These are phyloP conservation scores for Tolypocladium cylindrosporum DNA, from an alignment of 2,329 filamentous ascomycete species.

Conservation along the genomic window DNA sequence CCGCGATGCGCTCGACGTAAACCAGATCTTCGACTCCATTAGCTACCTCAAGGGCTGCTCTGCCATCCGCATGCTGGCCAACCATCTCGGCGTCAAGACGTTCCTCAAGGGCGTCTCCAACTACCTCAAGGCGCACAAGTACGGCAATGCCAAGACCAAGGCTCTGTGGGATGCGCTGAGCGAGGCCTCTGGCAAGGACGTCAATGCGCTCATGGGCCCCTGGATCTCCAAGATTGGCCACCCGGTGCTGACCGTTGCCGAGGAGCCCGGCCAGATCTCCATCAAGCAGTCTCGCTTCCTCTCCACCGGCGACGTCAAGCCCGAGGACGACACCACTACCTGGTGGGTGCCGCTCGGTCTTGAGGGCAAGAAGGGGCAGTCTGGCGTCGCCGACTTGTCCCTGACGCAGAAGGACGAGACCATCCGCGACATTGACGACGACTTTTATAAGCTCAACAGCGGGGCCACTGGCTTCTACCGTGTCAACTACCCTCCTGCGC, in stretches of 20 bases:
- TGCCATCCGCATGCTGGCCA: slow-evolving; percentile 90
- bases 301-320: slow-evolving; percentile 79
- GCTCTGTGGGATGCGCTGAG: slow-evolving; percentile 85
- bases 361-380: slow-evolving; percentile 59
- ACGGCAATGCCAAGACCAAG: slow-evolving; percentile 81
- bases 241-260: slow-evolving; percentile 76
- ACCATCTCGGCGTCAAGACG: slow-evolving; percentile 75
- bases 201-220: slow-evolving; percentile 77
- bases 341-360: slow-evolving; percentile 95
- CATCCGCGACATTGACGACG: slow-evolving; percentile 61
- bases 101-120: slow-evolving; percentile 85
- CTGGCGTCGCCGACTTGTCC: slow-evolving; percentile 53
- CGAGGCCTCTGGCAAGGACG: slow-evolving; percentile 78
- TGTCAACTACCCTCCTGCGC: slow-evolving; percentile 82
- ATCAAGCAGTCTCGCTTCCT: slow-evolving; percentile 85
- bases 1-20: slow-evolving; percentile 85
- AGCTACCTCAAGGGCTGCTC: slow-evolving; percentile 96
- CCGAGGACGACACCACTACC: slow-evolving; percentile 80
- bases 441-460: slow-evolving; percentile 91
- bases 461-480: slow-evolving; percentile 83
- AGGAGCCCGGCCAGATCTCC: slow-evolving; percentile 72
- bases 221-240: slow-evolving; percentile 97
- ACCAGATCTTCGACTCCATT: slow-evolving; percentile 96
- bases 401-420: slow-evolving; percentile 69
- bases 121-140: slow-evolving; percentile 82